These are phyloP conservation scores for Juglanconis juglandina DNA, from an alignment of 2,329 filamentous ascomycete species.

Conservation along the genomic window DNA sequence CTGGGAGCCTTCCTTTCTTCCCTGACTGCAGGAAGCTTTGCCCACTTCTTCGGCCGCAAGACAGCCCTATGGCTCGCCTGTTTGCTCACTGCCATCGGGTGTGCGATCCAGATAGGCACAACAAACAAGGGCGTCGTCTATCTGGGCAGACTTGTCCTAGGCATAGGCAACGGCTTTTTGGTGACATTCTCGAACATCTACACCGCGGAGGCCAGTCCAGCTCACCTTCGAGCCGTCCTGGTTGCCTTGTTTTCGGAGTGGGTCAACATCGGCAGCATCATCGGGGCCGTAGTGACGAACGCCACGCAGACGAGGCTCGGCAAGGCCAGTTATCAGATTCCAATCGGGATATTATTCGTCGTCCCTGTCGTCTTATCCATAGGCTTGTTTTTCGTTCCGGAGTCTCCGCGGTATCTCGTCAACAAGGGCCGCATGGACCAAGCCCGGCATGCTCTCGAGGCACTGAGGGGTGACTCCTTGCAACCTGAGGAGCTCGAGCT, in stretches of 20 bases:
- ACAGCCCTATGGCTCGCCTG: conserved; percentile 46
- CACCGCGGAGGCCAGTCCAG: conserved; percentile 44
- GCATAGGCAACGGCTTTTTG: conserved; percentile 41
- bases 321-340: conserved; percentile 44
- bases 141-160: conserved; percentile 42
- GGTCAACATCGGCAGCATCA: conserved; percentile 45
- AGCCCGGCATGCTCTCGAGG: conserved; percentile 28
- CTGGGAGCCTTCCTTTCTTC: conserved; percentile 49
- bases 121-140: conserved; percentile 39
- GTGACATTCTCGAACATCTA: conserved; percentile 46
- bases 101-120: conserved; percentile 41
- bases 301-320: conserved; percentile 34
- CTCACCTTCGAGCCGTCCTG: conserved; percentile 46
- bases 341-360: conserved; percentile 41
- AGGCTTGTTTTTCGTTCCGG: conserved; percentile 43
- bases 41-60: conserved; percentile 43
- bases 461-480: conserved; percentile 29
- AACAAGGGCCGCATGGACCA: conserved; percentile 26
- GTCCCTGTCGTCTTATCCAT: conserved; percentile 44
- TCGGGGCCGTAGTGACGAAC: conserved; percentile 43
- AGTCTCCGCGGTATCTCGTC: conserved; percentile 43
- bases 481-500: conserved; percentile 31
- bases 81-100: conserved; percentile 39
- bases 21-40: conserved; percentile 44
- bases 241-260: conserved; percentile 46